Evolutionary conservation across 495 filamentous ascomycete species (phyloP), one percentile per base, ranked within the genome.

Genomic region (Corynascus novoguineensis): DNA sequence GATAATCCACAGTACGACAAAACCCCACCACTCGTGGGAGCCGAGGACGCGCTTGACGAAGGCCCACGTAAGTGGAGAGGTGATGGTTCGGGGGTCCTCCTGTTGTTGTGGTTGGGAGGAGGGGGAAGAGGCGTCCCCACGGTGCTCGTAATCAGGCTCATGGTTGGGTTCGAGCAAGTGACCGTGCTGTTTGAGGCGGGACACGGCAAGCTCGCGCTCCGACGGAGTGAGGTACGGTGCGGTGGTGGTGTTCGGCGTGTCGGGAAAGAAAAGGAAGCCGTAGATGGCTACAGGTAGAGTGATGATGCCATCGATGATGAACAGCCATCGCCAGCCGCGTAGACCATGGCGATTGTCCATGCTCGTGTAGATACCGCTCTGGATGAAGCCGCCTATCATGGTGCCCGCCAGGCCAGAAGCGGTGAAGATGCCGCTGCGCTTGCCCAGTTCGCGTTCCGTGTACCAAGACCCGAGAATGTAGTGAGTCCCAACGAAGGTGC

Each of bases 391-490:
- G 14, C 71, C 74, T 32, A 75, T 70, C 62, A 82, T 75, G 7
- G 72, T 78, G 1, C 79, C 79, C 2, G 74, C 77, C 6, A 80
- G 58, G 0, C 81, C 81, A 5, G 75, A 78, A 1, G 71, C 69
- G 14, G 77, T 80, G 64, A 83, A 81, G 65, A 79, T 76, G 48
- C 73, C 77, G 34, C 71, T 80, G 4, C 85, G 75, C 63, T 86
- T 88, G 1, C 81, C 83, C 2, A 86, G 71, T 66, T 88, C 85
- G 32, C 72, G 70, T 55, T 80, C 75, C 4, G 77, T 86, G 58
- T 88, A 88, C 84, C 85, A 88, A 0, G 77, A 77, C 2, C 84
- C 83, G 2, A 87, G 70, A 62, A 88, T 80, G 60, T 85, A 86
- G 35, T 85, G 82, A 0, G 79, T 85, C 15, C 85, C 83, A 6